These are phyloP conservation scores for Spatholobus suberectus DNA, from an alignment of 306 rosid genomes.

Conservation along the genomic window DNA sequence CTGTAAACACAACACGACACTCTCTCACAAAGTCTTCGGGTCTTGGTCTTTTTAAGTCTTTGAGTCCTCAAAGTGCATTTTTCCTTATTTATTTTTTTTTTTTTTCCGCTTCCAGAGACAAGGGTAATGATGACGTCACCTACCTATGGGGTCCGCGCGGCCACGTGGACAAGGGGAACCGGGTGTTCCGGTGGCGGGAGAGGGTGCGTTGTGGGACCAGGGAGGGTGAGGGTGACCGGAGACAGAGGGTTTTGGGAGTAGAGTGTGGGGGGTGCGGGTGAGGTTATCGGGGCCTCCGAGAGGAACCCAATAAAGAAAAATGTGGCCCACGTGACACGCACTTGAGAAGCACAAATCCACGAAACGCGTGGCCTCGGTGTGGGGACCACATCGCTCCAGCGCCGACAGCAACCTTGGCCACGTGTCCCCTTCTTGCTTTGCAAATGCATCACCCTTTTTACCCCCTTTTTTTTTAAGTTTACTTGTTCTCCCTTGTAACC, in stretches of 20 bases:
- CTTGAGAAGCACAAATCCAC: conserved; percentile 52
- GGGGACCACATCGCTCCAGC: conserved; percentile 57
- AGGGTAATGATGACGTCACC: conserved; percentile 55
- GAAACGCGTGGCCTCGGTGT: conserved; percentile 64
- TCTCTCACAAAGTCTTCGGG: conserved; percentile 11
- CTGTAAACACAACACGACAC: background rate
- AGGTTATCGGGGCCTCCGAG: conserved; percentile 33
- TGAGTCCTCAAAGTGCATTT: conserved; percentile 32
- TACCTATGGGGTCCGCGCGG: conserved; percentile 42
- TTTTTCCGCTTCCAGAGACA: conserved; percentile 28
- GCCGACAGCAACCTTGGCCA: conserved; percentile 53
- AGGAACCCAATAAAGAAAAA: conserved; percentile 37
- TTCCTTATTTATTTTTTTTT: conserved; percentile 11
- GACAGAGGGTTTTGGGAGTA: conserved; percentile 42
- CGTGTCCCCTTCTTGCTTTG: conserved; percentile 45
- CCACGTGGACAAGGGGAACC: conserved; percentile 56
- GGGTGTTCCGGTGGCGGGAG: background rate
- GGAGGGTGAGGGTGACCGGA: conserved; percentile 16
- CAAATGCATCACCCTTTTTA: background rate
- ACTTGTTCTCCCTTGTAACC: background rate
- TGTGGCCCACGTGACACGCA: conserved; percentile 74
- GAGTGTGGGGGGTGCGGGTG: conserved; percentile 31
- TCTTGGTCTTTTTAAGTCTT: conserved; percentile 44
- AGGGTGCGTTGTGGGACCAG: background rate
- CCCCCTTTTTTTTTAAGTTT: background rate